Base-by-base conservation (phyloP, 768 basidiomycete genomes). In the Termitomyces sp. region DNA sequence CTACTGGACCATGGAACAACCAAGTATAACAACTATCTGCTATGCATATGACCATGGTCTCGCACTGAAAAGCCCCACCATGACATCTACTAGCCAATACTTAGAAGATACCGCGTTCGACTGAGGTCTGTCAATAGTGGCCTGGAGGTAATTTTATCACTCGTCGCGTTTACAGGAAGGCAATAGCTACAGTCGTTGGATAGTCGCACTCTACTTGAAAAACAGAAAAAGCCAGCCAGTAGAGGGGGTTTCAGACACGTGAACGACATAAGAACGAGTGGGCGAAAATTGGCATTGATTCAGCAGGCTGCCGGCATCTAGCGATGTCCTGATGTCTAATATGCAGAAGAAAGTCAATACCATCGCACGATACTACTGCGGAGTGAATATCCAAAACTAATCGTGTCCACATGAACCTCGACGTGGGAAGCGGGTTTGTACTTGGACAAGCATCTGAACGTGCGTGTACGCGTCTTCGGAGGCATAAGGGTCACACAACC, bases 331-430 rank as follows among this genome's bases (percentile, higher is more conserved):
- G 26, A 52, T 40, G 37, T 13, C 14, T 14, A 39, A 22, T 43
- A 27, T n/a, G n/a, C n/a, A n/a, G n/a, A n/a, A n/a, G n/a, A 10
- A 32, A 43, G 39, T 22, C 39, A 32, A 16, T 13, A 13, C 2
- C 34, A 55, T 59, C 48, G 26, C 58, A 50, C 51, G 48, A 36
- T 46, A 18, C 32, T 48, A 33, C 42, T n/a, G n/a, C n/a, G n/a
- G n/a, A n/a, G n/a, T n/a, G n/a, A n/a, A n/a, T 33, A n/a, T 16
- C 24, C 18, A n/a, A n/a, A 27, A 34, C 24, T 5, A 8, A 32
- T 16, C 22, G 5, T 55, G 30, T 32, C 20, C 58, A 51, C 46
- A 59, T 50, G 47, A 26, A 44, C 33, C 32, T 40, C 44, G 18
- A 47, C 10, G 58, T 51, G 47, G 48, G 58, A 59, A 59, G 32